A percentile compares a stretch with the other conserved stretches of the same genome.
Evolutionary conservation across 495 filamentous ascomycete species (phyloP).

Genomic region (Neohortaea acidophila): DNA sequence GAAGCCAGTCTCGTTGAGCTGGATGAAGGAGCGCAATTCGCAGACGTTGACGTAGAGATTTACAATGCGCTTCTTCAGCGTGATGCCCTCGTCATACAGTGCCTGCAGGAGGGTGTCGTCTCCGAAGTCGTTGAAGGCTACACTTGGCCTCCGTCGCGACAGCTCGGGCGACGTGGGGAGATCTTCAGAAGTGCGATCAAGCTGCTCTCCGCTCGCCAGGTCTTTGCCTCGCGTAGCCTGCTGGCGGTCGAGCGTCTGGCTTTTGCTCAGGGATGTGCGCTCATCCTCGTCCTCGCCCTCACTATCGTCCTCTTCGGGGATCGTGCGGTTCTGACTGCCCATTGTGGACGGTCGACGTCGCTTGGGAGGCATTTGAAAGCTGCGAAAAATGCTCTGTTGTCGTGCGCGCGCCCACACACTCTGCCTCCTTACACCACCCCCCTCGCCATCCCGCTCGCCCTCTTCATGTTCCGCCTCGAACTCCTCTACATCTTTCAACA

Average conservation of each 20-base stretch:
- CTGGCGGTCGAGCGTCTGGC: conserved; percentile 21
- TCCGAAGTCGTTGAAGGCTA: conserved; percentile 53
- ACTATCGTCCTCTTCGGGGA: conserved; percentile 31
- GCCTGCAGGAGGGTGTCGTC: conserved; percentile 49
- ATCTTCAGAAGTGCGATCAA: conserved; percentile 15
- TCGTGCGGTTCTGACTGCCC: conserved; percentile 30
- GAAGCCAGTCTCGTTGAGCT: conserved; percentile 94
- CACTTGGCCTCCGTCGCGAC: conserved; percentile 36
- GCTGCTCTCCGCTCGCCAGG: conserved; percentile 18
- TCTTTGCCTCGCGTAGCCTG: not conserved
- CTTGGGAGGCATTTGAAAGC: conserved; percentile 26
- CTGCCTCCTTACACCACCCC: conserved; percentile 32
- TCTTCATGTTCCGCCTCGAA: conserved; percentile 51
- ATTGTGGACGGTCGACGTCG: conserved; percentile 35
- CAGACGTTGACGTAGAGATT: conserved; percentile 85
- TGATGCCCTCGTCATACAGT: conserved; percentile 67
- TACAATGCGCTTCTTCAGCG: conserved; percentile 77
- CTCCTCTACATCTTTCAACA: conserved; percentile 57
- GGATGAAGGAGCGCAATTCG: conserved; percentile 87
- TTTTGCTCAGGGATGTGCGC: conserved; percentile 36
- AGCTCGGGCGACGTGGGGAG: conserved; percentile 12
- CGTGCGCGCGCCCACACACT: conserved; percentile 31
- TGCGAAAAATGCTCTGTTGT: conserved; percentile 33
- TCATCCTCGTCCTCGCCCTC: conserved; percentile 66
- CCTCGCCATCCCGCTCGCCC: conserved; percentile 39